Conservation (phyloP, 129 eudicot species). For the Helichrysum umbraculigerum region DNA sequence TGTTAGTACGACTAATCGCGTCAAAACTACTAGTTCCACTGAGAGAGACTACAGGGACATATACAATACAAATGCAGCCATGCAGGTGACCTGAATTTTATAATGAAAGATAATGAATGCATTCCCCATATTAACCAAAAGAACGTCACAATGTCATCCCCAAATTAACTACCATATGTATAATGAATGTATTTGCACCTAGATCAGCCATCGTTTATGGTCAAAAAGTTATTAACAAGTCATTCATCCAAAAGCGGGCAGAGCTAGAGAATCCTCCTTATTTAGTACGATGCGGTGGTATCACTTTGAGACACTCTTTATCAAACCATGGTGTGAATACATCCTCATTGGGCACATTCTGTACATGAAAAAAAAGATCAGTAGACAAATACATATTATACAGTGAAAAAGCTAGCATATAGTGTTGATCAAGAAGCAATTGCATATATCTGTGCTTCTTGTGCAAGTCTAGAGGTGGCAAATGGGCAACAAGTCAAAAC, state of each 20-base stretch:
- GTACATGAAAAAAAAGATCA: conserved; percentile 6
- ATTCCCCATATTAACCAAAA: not conserved
- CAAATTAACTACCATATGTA: not conserved
- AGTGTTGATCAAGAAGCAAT: not conserved
- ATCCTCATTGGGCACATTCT: conserved; percentile 28
- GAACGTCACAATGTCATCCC: not conserved
- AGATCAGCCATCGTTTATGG: conserved; percentile 1
- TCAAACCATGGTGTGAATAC: conserved; percentile 34
- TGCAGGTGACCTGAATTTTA: not conserved
- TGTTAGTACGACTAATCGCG: not conserved
- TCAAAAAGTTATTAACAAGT: not conserved
- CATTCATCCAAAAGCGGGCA: not conserved
- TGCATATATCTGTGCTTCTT: not conserved
- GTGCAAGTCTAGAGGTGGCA: no score
- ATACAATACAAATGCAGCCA: not conserved
- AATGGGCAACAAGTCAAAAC: no score
- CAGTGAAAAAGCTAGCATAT: not conserved
- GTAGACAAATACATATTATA: not conserved
- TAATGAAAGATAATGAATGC: not conserved
- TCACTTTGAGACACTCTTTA: conserved; percentile 13
- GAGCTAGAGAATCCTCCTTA: not conserved
- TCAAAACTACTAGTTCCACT: not conserved
- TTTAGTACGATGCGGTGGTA: conserved; percentile 11
- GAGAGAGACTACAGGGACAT: not conserved
- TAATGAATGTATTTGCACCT: not conserved